A percentile compares a stretch with the other conserved stretches of the same genome.
Conservation (phyloP, 345 rosid species). For the Pistacia atlantica region DNA sequence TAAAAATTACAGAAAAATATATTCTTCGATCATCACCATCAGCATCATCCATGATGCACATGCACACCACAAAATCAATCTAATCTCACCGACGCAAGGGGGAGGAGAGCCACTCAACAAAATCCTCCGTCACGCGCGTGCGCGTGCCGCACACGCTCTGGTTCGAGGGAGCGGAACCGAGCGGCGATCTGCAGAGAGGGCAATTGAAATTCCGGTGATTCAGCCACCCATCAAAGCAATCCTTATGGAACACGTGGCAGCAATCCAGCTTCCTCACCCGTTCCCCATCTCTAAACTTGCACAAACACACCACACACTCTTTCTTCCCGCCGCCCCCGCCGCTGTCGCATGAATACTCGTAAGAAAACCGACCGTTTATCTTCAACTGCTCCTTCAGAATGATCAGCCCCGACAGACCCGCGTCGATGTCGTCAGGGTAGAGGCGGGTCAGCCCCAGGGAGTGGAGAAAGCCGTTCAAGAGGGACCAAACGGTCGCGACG, state of each 20-base stretch:
- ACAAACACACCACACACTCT: slow-evolving; percentile 69
- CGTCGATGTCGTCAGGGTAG: slow-evolving; percentile 13
- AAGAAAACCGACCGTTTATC: slow-evolving; percentile 50
- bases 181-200: slow-evolving; percentile 69
- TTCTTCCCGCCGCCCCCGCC: slow-evolving; percentile 8
- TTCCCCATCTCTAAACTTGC: slow-evolving; percentile 68
- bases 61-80: not conserved
- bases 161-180: slow-evolving; percentile 27
- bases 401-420: slow-evolving; percentile 40
- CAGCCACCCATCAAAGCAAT: slow-evolving; percentile 86
- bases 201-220: slow-evolving; percentile 66
- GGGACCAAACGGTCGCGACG: slow-evolving; percentile 48
- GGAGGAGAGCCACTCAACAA: slow-evolving; percentile 47
- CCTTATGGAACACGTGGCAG: slow-evolving; percentile 81
- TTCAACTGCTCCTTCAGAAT: slow-evolving; percentile 70
- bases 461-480: slow-evolving; percentile 34
- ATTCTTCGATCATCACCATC: not conserved
- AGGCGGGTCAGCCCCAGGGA: slow-evolving; percentile 28
- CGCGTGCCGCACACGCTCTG: slow-evolving; percentile 46
- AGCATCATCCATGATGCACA: not conserved
- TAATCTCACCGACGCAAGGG: no score
- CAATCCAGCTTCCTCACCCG: slow-evolving; percentile 76
- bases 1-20: no score
- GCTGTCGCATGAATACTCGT: slow-evolving; percentile 31
- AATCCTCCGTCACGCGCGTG: slow-evolving; percentile 56